Evolutionary conservation across 108 stramenopile genomes (phyloP), one percentile per base, ranked within the genome.

Genomic region (Cyclotella baltica): DNA sequence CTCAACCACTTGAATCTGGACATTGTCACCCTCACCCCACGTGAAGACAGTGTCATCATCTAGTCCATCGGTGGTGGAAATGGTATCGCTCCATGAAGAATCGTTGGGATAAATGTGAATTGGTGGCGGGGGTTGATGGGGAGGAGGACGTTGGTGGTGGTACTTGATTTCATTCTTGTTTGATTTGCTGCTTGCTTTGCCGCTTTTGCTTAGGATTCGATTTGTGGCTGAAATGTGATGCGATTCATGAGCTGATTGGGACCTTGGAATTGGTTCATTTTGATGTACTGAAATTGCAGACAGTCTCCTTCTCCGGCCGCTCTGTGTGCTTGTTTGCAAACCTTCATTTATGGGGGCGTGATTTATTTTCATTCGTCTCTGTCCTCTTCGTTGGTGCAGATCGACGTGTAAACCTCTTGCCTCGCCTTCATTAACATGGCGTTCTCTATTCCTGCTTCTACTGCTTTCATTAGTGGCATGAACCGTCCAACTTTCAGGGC

Each of bases 41-140:
- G 51, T 20, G 20, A 52, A 52, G 51, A 52, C 51, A 52, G 9
- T 19, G 51, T 52, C 51, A 52, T 52, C 9, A 52, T 52, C 51
- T 20, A n/a, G 51, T 52, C 20, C 51, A 52, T 52, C 51, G 20
- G 19, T 20, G 4, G 51, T 52, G 4, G 51, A 4, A 4, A 52
- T 52, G 10, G n/a, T 52, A 20, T 52, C 51, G n/a, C 19, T n/a
- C 51, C 51, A 52, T n/a, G 51, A 52, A 20, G 51, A 11, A 4
- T 52, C 51, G 20, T 52, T 52, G n/a, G n/a, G n/a, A n/a, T n/a
- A n/a, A n/a, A n/a, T n/a, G n/a, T n/a, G n/a, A n/a, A n/a, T n/a
- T 52, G 51, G n/a, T 4, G 20, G 4, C n/a, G 15, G 51, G 4
- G 9, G n/a, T 52, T 43, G 40, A 43, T 6, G 40, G 6, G 40